A percentile compares a stretch with the other conserved stretches of the same genome.
phyloP scores from a whole-genome alignment of 345 rosid species.

The Sonneratia alba region DNA sequence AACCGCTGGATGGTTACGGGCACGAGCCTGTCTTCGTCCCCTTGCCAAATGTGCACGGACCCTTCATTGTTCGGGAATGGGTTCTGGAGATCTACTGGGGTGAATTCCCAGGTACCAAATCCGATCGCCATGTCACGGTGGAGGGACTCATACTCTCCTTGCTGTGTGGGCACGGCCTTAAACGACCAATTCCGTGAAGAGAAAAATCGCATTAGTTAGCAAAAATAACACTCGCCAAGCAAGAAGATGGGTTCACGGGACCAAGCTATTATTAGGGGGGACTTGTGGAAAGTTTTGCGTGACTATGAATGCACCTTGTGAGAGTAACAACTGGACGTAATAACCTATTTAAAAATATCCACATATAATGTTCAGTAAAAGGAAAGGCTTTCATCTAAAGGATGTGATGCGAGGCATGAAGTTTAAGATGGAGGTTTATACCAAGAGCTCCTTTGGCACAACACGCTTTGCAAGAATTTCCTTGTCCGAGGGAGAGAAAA shows the following conservation, averaged over 20 bases:
- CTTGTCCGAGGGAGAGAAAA: conserved; percentile 11
- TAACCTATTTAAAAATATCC: too few species aligned
- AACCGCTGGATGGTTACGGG: conserved; percentile 13
- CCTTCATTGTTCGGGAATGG: conserved; percentile 18
- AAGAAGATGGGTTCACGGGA: background rate
- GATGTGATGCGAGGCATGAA: background rate
- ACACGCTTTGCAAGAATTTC: conserved; percentile 1
- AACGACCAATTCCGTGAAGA: background rate
- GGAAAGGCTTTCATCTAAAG: background rate
- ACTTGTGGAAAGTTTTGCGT: background rate
- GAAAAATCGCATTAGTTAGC: background rate
- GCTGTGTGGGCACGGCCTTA: conserved; percentile 11
- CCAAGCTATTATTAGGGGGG: too few species aligned
- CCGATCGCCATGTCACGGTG: conserved; percentile 11
- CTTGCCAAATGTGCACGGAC: conserved; percentile 18
- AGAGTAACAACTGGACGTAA: too few species aligned
- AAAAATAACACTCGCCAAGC: background rate
- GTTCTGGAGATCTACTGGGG: conserved; percentile 13
- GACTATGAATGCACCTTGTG: background rate
- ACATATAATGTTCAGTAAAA: background rate
- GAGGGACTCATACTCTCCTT: conserved; percentile 20
- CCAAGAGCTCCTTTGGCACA: background rate
- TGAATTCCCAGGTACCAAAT: conserved; percentile 15
- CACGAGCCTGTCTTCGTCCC: conserved; percentile 15
- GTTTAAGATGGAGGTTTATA: background rate